Evolutionary conservation across 176 grass and related monocot genomes (phyloP), one percentile per base, ranked within the genome.

Genomic region (Aegilops sharonensis): DNA sequence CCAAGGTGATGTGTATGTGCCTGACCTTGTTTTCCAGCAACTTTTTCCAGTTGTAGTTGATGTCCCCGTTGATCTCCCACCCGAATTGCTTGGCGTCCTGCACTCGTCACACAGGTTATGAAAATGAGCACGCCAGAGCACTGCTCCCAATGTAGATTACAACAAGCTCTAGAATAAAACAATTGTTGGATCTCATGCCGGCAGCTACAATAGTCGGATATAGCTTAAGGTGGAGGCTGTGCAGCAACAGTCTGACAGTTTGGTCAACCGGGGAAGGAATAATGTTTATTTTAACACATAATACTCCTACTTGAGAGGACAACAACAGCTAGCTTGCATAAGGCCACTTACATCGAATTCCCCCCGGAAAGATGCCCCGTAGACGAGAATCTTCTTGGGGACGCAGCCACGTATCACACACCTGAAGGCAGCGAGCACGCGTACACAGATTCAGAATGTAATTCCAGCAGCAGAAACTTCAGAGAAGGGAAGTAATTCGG

Each of bases 331-430:
- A 67, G 15, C 11, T 72, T 30, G 6, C 21, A 37, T 66, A 25
- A 31, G 63, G 40, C 1, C 5, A 78, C 50, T 68, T 81, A 92
- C 95, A 92, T 98, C 93, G 74, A 98, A 98, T 81, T 98, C 96
- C 29, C 96, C 93, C 8, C 85, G 56, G 89, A 98, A 98, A 21
- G 92, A 88, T 17, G 96, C 70, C 6, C 90, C 93, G 68, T 98
- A 98, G 43, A 98, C 96, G 8, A 98, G 77, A 40, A 98, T 98
- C 91, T 98, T 98, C 81, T 98, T 98, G 2, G 96, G 96, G 24
- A 98, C 96, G 48, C 96, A 98, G 39, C 96, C 96, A 64, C 96
- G 96, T 77, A 98, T 98, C 29, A 98, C 96, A 36, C 96, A 98
- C 50, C 96, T 98, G 0, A 88, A 36, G 4, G 25, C 29, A 88